Evolutionary conservation across 1,284 basidiomycete genomes (phyloP).

Genomic region (Chondrostereum purpureum): DNA sequence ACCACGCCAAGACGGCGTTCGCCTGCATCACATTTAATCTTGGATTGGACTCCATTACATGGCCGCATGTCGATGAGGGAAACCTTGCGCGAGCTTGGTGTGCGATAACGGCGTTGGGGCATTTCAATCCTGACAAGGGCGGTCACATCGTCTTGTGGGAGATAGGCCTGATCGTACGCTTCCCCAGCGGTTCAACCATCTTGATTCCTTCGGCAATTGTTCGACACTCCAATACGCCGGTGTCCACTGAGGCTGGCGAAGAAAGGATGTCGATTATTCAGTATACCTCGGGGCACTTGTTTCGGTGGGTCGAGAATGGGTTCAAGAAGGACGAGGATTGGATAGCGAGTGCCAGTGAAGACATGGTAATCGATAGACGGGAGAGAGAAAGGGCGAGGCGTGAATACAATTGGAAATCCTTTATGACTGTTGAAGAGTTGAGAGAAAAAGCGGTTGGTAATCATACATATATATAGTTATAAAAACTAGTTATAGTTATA

Average conservation of each 20-base stretch:
- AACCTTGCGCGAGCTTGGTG: slow-evolving; percentile 11
- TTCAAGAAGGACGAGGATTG: slow-evolving; percentile 1
- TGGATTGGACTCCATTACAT: neutral
- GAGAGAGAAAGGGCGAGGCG: too few relatives aligned
- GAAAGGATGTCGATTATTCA: slow-evolving; percentile 8
- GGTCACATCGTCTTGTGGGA: too few relatives aligned
- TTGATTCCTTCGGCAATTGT: slow-evolving; percentile 10
- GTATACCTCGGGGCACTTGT: slow-evolving; percentile 9
- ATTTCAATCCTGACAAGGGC: too few relatives aligned
- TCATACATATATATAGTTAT: too few relatives aligned
- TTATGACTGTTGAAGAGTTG: too few relatives aligned
- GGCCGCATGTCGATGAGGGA: slow-evolving; percentile 5
- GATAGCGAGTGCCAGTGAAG: too few relatives aligned
- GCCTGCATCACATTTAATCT: slow-evolving; percentile 9
- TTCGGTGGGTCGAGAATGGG: slow-evolving; percentile 10
- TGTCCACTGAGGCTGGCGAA: neutral
- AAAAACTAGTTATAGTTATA: too few relatives aligned
- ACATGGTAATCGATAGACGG: too few relatives aligned
- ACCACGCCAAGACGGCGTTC: slow-evolving; percentile 8
- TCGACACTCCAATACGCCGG: slow-evolving; percentile 7
- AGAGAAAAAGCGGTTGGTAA: too few relatives aligned
- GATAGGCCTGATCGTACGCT: slow-evolving; percentile 9
- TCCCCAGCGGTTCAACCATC: slow-evolving; percentile 9
- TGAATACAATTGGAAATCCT: too few relatives aligned
- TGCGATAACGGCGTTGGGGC: too few relatives aligned